phyloP scores from a whole-genome alignment of 2,329 filamentous ascomycete genomes.

The Cytospora leucostoma region DNA sequence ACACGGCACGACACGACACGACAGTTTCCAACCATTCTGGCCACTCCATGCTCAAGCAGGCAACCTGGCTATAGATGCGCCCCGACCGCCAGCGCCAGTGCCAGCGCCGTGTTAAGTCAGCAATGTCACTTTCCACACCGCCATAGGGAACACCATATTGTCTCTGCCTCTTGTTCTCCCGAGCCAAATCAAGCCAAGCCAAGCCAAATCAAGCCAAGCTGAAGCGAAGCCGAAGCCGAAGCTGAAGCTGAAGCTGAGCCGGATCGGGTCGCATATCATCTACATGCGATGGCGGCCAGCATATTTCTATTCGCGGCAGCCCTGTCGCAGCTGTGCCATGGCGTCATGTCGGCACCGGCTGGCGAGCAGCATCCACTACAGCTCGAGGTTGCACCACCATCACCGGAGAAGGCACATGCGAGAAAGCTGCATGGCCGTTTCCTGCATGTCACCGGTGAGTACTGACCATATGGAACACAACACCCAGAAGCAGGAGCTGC shows the following conservation, averaged over 20 bases:
- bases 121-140: neutral
- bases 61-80: neutral
- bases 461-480: constrained; percentile 8
- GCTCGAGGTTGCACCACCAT: constrained; percentile 11
- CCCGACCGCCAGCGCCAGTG: neutral
- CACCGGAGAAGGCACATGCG: constrained; percentile 35
- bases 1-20: too few relatives aligned
- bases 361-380: constrained; percentile 13
- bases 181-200: neutral
- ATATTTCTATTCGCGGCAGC: constrained; percentile 28
- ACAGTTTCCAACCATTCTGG: too few relatives aligned
- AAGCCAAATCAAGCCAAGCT: too few relatives aligned
- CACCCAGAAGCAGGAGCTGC: constrained; percentile 26
- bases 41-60: neutral
- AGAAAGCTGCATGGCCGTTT: constrained; percentile 69
- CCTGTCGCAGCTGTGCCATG: constrained; percentile 36
- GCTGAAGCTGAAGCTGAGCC: neutral
- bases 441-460: constrained; percentile 82
- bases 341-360: constrained; percentile 35
- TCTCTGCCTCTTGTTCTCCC: neutral
- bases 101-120: neutral
- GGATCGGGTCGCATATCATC: neutral
- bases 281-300: constrained; percentile 10
- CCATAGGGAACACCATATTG: neutral
- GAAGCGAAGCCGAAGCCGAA: too few relatives aligned